Conservation (phyloP, 2,329 filamentous ascomycete species). For the Fusarium siculi region DNA sequence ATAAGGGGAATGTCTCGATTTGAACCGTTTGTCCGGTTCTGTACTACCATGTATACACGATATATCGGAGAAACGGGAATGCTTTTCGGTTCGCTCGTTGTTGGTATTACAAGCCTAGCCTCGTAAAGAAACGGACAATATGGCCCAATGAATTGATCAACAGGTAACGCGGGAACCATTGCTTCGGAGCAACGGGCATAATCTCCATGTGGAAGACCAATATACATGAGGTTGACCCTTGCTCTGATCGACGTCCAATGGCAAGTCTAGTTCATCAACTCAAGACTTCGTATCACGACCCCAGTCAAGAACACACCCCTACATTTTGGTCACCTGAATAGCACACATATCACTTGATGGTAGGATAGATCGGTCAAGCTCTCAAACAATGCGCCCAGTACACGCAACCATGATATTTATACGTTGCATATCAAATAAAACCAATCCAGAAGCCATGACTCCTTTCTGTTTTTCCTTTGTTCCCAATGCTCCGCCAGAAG, state of each 20-base stretch:
- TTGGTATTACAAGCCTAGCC: not conserved
- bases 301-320: not conserved
- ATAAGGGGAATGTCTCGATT: not conserved
- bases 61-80: not conserved
- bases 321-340: not conserved
- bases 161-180: not conserved
- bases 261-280: not conserved
- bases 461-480: constrained; percentile 24
- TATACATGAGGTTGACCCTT: not conserved
- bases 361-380: not conserved
- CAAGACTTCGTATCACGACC: not conserved
- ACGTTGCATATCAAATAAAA: constrained; percentile 12
- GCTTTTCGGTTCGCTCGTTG: not conserved
- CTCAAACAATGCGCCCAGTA: not conserved
- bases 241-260: not conserved
- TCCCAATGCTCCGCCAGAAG: constrained; percentile 18
- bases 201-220: not conserved
- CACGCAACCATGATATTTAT: constrained; percentile 28
- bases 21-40: not conserved
- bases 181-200: not conserved
- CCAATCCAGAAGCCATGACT: constrained; percentile 15
- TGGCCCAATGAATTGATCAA: too few relatives aligned
- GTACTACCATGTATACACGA: not conserved
- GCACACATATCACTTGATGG: not conserved
- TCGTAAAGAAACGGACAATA: not conserved